These are phyloP conservation scores for Globomyces sp. DNA, from an alignment of 371 early-diverging fungal species.

Conservation along the genomic window DNA sequence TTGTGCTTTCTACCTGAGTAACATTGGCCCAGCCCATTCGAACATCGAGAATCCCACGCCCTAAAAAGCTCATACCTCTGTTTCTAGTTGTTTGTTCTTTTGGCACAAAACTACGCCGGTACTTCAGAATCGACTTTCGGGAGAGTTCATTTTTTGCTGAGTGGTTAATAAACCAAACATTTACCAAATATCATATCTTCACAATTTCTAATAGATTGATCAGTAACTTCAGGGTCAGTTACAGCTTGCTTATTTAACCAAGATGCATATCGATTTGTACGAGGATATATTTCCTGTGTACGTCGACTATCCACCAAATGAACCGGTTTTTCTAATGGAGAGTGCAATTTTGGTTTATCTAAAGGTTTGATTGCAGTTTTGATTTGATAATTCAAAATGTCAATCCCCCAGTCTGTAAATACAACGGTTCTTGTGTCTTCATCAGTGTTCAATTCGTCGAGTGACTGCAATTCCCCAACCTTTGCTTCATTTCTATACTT, in stretches of 20 bases:
- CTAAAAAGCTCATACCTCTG: conserved; percentile 32
- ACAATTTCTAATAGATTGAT: conserved; percentile 19
- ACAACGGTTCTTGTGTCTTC: conserved; percentile 39
- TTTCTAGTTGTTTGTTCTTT: conserved; percentile 11
- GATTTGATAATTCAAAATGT: conserved; percentile 34
- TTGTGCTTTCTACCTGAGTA: not conserved
- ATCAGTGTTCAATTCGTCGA: not conserved
- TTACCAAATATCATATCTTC: conserved; percentile 20
- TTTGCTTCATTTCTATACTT: not conserved
- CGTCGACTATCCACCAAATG: conserved; percentile 32
- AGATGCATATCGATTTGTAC: conserved; percentile 31
- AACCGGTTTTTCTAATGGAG: conserved; percentile 40
- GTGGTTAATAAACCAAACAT: no score
- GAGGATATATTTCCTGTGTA: conserved; percentile 30
- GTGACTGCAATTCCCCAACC: not conserved
- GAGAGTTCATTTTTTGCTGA: not conserved
- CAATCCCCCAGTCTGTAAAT: conserved; percentile 45
- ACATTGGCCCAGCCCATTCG: conserved; percentile 21
- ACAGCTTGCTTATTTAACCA: conserved; percentile 32
- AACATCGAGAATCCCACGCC: conserved; percentile 29
- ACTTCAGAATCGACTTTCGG: conserved; percentile 29
- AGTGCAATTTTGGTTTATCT: conserved; percentile 34
- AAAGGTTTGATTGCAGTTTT: conserved; percentile 29
- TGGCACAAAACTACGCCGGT: conserved; percentile 15
- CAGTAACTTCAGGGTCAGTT: conserved; percentile 15